These are phyloP conservation scores for Aureobasidium sp. DNA, from an alignment of 2,329 filamentous ascomycete genomes.

Conservation along the genomic window DNA sequence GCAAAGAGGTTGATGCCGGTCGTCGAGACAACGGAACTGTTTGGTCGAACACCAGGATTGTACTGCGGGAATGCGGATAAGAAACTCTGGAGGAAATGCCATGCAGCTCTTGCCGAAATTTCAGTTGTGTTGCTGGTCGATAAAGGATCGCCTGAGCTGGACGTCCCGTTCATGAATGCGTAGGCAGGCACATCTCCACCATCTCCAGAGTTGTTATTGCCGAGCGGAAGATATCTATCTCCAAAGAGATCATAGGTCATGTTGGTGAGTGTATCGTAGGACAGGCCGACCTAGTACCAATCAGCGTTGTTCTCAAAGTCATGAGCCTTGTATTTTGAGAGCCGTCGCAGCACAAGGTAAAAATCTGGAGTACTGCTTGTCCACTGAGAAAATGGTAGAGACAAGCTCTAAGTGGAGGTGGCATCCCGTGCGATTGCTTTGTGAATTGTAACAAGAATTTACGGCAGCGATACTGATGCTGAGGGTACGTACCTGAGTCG, in stretches of 20 bases:
- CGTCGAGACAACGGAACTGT: conserved; percentile 28
- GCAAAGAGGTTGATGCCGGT: conserved; percentile 56
- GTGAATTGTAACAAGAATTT: not conserved
- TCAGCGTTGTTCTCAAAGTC: not conserved
- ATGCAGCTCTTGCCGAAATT: conserved; percentile 40
- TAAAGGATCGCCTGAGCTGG: conserved; percentile 43
- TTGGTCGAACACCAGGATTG: conserved; percentile 33
- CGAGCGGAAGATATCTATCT: conserved; percentile 31
- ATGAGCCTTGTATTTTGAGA: too few relatives aligned
- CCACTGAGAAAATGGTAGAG: not conserved
- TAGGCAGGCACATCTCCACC: not conserved
- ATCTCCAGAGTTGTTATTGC: conserved; percentile 21
- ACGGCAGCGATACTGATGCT: too few relatives aligned
- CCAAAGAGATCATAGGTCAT: conserved; percentile 46
- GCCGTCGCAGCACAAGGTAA: not conserved
- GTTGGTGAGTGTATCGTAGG: conserved; percentile 56
- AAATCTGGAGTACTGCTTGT: not conserved
- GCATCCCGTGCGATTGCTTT: not conserved
- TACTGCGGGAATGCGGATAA: conserved; percentile 35
- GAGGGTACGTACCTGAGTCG: conserved; percentile 43
- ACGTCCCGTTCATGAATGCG: conserved; percentile 51
- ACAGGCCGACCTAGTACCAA: conserved; percentile 46
- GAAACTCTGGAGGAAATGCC: conserved; percentile 57
- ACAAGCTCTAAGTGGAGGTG: not conserved
- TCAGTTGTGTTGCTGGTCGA: conserved; percentile 27